Percentiles rank a stretch among this genome's conserved stretches.
Conservation (phyloP, 2,329 filamentous ascomycete species). For the Colletotrichum sp. region DNA sequence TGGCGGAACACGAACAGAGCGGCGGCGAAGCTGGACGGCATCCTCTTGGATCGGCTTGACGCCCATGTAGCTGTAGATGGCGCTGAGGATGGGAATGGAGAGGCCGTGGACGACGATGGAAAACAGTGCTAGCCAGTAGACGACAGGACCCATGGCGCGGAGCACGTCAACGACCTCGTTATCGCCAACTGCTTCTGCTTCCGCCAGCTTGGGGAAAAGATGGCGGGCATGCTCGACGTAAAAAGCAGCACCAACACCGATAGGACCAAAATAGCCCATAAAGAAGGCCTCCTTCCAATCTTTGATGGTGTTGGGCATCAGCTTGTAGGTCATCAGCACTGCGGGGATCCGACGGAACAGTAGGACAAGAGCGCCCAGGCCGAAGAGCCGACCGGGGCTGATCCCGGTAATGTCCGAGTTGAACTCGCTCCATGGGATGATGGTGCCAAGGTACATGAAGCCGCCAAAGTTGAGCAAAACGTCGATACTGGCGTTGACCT, state of each 20-base stretch:
- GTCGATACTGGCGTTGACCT: slow-evolving; percentile 64
- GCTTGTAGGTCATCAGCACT: slow-evolving; percentile 57
- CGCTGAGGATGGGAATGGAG: slow-evolving; percentile 48
- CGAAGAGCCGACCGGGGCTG: slow-evolving; percentile 53
- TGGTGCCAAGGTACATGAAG: slow-evolving; percentile 63
- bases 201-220: slow-evolving; percentile 40
- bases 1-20: slow-evolving; percentile 37
- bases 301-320: slow-evolving; percentile 57
- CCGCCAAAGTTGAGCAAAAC: slow-evolving; percentile 64
- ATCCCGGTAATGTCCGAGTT: slow-evolving; percentile 58
- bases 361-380: slow-evolving; percentile 56
- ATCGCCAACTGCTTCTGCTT: slow-evolving; percentile 36
- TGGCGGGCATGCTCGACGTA: slow-evolving; percentile 63
- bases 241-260: slow-evolving; percentile 78
- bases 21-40: slow-evolving; percentile 40
- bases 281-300: slow-evolving; percentile 64
- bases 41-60: slow-evolving; percentile 48
- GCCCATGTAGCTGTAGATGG: slow-evolving; percentile 40
- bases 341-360: slow-evolving; percentile 62
- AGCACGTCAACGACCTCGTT: slow-evolving; percentile 37
- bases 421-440: slow-evolving; percentile 62
- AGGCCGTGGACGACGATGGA: slow-evolving; percentile 52
- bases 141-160: slow-evolving; percentile 40
- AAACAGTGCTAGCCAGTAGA: slow-evolving; percentile 46
- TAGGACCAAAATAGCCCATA: slow-evolving; percentile 75